A percentile compares a stretch with the other conserved stretches of the same genome.
Conservation (phyloP, 129 eudicot genomes). For the Ambrosia artemisiifolia region DNA sequence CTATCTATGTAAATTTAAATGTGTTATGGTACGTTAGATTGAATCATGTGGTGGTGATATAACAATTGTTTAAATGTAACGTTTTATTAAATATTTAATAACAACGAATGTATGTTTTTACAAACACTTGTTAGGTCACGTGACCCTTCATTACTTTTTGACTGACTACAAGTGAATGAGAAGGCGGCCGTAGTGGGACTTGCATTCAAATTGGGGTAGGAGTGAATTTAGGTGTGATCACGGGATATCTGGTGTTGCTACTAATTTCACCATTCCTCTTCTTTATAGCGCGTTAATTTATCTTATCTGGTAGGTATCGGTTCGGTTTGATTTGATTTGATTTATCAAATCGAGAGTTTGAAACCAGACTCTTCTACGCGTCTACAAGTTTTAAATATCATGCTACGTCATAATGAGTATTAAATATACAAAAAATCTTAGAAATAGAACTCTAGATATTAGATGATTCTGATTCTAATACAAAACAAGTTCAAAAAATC, state of each 20-base stretch:
- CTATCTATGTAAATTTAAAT: conserved; percentile 12
- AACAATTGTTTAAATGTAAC: conserved; percentile 3
- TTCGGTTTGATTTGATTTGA: background rate
- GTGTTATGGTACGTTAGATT: background rate
- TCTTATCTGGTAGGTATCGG: background rate
- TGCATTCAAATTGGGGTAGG: conserved; percentile 32
- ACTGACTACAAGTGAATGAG: conserved; percentile 12
- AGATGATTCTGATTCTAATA: background rate
- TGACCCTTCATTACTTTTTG: conserved; percentile 8
- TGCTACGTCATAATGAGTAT: too few species aligned
- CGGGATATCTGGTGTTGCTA: conserved; percentile 29
- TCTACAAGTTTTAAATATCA: too few species aligned
- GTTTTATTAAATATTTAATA: background rate
- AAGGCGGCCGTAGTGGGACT: conserved; percentile 23
- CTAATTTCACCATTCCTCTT: conserved; percentile 19
- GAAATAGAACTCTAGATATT: too few species aligned
- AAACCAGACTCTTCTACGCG: background rate
- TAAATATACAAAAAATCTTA: too few species aligned
- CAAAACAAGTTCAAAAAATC: background rate
- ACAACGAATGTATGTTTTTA: conserved; percentile 1
- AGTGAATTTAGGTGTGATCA: conserved; percentile 22
- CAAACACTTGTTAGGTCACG: conserved; percentile 6
- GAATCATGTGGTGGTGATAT: conserved; percentile 6
- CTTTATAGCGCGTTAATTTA: background rate
- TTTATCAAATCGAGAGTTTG: background rate